Conservation (phyloP, 441 rosid genomes). For the Pelargonium cotyledonis region DNA sequence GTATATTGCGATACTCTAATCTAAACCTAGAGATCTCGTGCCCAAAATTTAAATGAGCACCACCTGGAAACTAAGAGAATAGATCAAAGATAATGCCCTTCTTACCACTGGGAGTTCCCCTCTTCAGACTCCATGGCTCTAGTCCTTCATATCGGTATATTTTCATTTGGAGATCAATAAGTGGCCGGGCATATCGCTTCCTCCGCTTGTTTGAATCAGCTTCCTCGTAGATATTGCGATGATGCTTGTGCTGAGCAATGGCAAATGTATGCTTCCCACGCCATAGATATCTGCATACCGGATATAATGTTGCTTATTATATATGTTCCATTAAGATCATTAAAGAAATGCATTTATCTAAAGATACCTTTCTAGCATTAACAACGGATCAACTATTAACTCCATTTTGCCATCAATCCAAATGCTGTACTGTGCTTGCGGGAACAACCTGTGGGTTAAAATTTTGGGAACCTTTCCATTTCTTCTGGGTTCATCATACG, state of each 20-base stretch:
- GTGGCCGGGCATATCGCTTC: conserved; percentile 87
- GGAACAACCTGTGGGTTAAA: conserved; percentile 91
- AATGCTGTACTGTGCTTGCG: conserved; percentile 85
- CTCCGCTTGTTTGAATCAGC: conserved; percentile 94
- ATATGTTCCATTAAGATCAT: conserved; percentile 3
- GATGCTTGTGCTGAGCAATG: conserved; percentile 92
- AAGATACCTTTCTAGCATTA: conserved; percentile 76
- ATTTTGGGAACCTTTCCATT: conserved; percentile 97
- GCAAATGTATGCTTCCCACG: conserved; percentile 85
- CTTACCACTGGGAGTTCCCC: conserved; percentile 71
- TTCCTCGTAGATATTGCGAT: conserved; percentile 76
- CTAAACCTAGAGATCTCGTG: background rate
- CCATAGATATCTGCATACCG: conserved; percentile 70
- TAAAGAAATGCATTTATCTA: conserved; percentile 9
- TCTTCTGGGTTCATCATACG: conserved; percentile 94
- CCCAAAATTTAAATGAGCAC: background rate
- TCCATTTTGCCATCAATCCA: conserved; percentile 99
- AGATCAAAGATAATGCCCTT: background rate
- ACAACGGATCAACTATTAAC: conserved; percentile 81
- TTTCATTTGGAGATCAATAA: conserved; percentile 90
- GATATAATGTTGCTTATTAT: conserved; percentile 6
- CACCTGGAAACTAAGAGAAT: background rate
- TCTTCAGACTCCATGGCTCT: conserved; percentile 82
- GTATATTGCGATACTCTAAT: background rate
- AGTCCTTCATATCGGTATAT: conserved; percentile 76